Conservation (phyloP, 75 land plant genomes). For the Isoetes taiwanensis region DNA sequence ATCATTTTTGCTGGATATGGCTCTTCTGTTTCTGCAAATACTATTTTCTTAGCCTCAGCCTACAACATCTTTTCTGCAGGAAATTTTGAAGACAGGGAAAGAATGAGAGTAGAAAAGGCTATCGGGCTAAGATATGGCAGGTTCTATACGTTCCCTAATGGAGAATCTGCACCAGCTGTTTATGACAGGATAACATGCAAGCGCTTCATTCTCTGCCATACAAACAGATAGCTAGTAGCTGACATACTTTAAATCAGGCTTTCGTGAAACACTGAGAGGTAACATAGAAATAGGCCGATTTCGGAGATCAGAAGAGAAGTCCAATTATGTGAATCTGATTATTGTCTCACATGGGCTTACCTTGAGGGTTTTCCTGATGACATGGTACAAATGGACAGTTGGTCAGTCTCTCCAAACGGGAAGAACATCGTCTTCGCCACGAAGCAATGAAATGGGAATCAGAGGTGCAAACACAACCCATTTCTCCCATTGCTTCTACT, state of each 20-base stretch:
- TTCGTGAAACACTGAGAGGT: constrained; percentile 73
- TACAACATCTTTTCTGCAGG: no score
- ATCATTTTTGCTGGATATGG: no score
- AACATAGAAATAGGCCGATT: constrained; percentile 83
- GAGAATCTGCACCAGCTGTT: constrained; percentile 97
- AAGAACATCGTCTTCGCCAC: no score
- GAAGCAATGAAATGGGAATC: no score
- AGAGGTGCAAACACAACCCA: no score
- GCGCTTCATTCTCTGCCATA: no score
- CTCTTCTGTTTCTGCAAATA: no score
- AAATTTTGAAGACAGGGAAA: constrained; percentile 51
- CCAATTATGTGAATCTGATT: constrained; percentile 62
- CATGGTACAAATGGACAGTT: constrained; percentile 96
- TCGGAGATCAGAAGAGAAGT: constrained; percentile 51
- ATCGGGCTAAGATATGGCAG: constrained; percentile 55
- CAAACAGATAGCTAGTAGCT: no score
- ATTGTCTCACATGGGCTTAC: constrained; percentile 85
- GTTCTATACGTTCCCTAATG: constrained; percentile 81
- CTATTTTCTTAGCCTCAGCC: no score
- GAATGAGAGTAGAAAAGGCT: constrained; percentile 46
- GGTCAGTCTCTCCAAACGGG: no score
- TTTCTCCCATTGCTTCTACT: no score
- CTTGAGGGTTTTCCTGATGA: constrained; percentile 70
- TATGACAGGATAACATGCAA: constrained; percentile 82
- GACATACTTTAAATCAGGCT: no score